Base-by-base conservation (phyloP, 2,329 filamentous ascomycete genomes). In the Aureobasidium sp. region DNA sequence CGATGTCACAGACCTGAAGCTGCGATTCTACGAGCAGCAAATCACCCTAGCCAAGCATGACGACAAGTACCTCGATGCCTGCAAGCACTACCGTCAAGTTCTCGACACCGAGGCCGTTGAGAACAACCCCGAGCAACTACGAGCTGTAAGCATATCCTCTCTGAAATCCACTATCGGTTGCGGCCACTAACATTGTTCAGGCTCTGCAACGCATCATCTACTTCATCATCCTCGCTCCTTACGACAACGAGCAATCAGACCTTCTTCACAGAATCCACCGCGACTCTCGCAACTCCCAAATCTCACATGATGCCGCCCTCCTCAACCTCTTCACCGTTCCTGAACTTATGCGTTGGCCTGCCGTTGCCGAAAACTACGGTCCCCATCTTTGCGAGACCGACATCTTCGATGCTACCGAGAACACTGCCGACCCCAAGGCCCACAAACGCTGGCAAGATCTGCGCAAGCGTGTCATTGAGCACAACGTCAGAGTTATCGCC, bases 161-260 rank as follows among this genome's bases (percentile, higher is more conserved):
- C 9, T 48, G 30, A 10, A 32, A 67, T 72, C 55, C 53, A 51
- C 39, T 25, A 44, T 47, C 30, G 10, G 8, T 14, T 16, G 16
- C 13, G 14, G 6, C 39, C 4, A 57, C 41, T 47, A 21, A 45
- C 53, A 25, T 11, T 14, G 2, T 11, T 2, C 65, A 95, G 91
- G 85, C 91, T 21, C 84, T 99, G 47, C 91, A 96, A 79, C 86
- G 94, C 71, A 91, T 97, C 73, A 92, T 97, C 77, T 97, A 96
- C 82, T 99, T 96, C 76, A 86, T 96, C 74, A 94, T 97, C 67
- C 88, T 99, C 57, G 90, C 94, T 8, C 92, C 94, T 8, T 91
- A 97, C 77, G 93, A 99, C 79, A 99, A 99, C 76, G 94, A 99
- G 75, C 94, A 99, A 75, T 94, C 93, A 68, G 94, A 99, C 69